These are phyloP conservation scores for Castanea mollissima DNA, from an alignment of 306 rosid genomes.

Conservation along the genomic window DNA sequence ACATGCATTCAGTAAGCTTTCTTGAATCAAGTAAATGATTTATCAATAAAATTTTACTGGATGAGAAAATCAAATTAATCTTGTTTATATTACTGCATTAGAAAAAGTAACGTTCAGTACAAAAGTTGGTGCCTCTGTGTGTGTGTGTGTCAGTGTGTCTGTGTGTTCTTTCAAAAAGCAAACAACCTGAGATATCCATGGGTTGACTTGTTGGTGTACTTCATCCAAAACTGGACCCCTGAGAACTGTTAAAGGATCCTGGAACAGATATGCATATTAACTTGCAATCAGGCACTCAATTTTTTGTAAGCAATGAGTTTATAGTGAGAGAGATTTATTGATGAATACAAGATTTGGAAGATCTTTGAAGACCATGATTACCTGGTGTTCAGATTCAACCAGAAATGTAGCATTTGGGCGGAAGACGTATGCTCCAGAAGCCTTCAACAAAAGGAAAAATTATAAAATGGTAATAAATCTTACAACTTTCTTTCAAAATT, in stretches of 20 bases:
- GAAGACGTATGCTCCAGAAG: constrained; percentile 60
- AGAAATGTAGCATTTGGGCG: constrained; percentile 48
- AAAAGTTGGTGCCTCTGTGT: background rate
- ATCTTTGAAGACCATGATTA: background rate
- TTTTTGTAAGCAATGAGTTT: constrained; percentile 6
- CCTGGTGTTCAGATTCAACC: constrained; percentile 30
- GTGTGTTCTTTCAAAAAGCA: background rate
- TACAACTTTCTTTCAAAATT: background rate
- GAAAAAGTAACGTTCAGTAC: background rate
- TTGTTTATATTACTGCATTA: background rate
- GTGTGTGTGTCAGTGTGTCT: background rate
- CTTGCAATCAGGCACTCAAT: constrained; percentile 14
- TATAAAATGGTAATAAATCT: background rate
- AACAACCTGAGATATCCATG: constrained; percentile 62
- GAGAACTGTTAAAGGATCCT: constrained; percentile 40
- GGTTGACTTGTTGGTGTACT: constrained; percentile 47
- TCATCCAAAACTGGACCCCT: constrained; percentile 55
- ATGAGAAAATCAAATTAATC: background rate
- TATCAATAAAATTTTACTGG: background rate
- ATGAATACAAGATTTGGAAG: background rate
- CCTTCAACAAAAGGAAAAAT: constrained; percentile 20
- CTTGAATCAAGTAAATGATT: background rate
- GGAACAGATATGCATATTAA: constrained; percentile 10
- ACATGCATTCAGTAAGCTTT: background rate
- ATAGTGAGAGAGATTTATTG: background rate